Percentiles rank a stretch among this genome's conserved stretches.
phyloP scores from a whole-genome alignment of 306 rosid genomes.

The Spatholobus suberectus region DNA sequence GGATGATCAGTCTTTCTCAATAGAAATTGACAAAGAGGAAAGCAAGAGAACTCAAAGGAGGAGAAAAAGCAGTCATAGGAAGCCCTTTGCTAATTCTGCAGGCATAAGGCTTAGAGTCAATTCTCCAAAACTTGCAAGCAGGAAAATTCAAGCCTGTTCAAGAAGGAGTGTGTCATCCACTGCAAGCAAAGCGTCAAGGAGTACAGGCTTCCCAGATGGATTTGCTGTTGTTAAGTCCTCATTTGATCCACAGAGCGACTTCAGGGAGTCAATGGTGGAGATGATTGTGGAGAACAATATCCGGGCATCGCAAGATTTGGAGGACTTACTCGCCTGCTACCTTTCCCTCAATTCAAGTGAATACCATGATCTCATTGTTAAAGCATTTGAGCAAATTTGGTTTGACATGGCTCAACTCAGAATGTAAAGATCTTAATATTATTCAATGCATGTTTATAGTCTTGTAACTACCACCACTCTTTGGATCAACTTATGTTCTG shows the following conservation, averaged over 20 bases:
- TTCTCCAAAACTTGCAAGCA: conserved; percentile 75
- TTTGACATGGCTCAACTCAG: conserved; percentile 66
- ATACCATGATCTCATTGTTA: conserved; percentile 81
- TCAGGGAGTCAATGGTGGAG: conserved; percentile 90
- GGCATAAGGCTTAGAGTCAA: conserved; percentile 73
- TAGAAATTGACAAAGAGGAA: conserved; percentile 50
- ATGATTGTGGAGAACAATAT: conserved; percentile 91
- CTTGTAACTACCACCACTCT: conserved; percentile 43
- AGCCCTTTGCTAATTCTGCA: conserved; percentile 47
- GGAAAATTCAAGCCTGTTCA: conserved; percentile 57
- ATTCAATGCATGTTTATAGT: conserved; percentile 49
- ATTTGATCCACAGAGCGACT: conserved; percentile 80
- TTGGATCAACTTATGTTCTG: conserved; percentile 29
- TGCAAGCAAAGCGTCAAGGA: conserved; percentile 41
- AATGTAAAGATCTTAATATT: conserved; percentile 44
- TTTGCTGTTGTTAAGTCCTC: conserved; percentile 85
- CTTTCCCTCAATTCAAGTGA: conserved; percentile 82
- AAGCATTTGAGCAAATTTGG: conserved; percentile 95
- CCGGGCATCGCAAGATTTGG: conserved; percentile 76
- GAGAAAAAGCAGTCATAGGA: conserved; percentile 42
- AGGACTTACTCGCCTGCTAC: conserved; percentile 90
- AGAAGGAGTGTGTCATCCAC: conserved; percentile 64
- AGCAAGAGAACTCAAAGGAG: conserved; percentile 46
- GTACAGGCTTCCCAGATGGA: conserved; percentile 64
- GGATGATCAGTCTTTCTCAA: conserved; percentile 40